A percentile compares a stretch with the other conserved stretches of the same genome.
These are phyloP conservation scores for Corrigiola litoralis DNA, from an alignment of 179 eudicot genomes.

Conservation along the genomic window DNA sequence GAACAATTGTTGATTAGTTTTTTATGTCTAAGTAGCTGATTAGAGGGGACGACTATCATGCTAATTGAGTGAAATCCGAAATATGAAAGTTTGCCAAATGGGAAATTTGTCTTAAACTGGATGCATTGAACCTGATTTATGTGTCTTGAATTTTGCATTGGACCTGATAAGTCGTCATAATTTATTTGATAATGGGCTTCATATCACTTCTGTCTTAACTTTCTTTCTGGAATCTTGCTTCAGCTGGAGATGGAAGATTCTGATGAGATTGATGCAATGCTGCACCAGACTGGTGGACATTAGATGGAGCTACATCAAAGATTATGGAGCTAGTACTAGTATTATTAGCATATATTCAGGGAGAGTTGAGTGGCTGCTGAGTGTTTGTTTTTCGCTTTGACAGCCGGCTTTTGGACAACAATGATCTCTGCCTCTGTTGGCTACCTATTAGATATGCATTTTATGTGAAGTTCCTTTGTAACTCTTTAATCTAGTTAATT, in stretches of 20 bases:
- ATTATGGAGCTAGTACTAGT: background rate
- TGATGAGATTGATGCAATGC: constrained; percentile 48
- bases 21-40: no score
- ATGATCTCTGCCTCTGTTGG: constrained; percentile 10
- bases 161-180: no score
- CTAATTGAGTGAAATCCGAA: no score
- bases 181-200: background rate
- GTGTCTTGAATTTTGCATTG: no score
- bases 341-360: constrained; percentile 4
- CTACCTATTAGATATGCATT: background rate
- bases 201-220: background rate
- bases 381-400: constrained; percentile 1
- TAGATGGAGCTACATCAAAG: background rate
- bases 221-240: background rate
- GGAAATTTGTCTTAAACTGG: no score
- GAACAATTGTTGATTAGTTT: no score
- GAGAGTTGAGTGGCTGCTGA: constrained; percentile 18
- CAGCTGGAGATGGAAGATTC: constrained; percentile 50
- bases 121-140: no score
- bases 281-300: constrained; percentile 42
- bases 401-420: constrained; percentile 12
- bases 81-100: no score
- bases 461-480: background rate
- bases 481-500: background rate
- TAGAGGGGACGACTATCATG: no score